Base-by-base conservation (phyloP, 1,284 basidiomycete species). In the Mycena sp. region DNA sequence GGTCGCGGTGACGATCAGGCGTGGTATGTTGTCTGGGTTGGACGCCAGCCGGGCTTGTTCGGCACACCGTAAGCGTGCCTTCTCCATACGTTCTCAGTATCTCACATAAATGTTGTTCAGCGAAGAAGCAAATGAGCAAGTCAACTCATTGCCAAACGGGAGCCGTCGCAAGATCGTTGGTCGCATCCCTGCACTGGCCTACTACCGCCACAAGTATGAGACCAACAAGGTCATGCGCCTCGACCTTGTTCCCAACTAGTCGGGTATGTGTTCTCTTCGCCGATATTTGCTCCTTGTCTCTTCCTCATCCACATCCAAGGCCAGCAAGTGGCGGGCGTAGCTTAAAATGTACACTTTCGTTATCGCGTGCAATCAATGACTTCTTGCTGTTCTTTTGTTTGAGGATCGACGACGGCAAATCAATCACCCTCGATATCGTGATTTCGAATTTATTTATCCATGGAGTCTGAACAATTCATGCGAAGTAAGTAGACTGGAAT, bases 21-120 rank as follows among this genome's bases (percentile, higher is more conserved):
- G 9, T 69, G 67, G 67, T 57, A 69, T 25, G 61, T 57, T 14
- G 61, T 69, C 30, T 48, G 39, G 16, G 11, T 63, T 18, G 61
- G 67, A 9, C 39, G 61, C 52, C 13, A 39, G 11, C 67, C 67
- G 3, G 67, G 67, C n/a, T 39, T 69, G 52, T 63, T 63, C 20
- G 13, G 20, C 37, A 22, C 52, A 13, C 0, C 4, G 61, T 69
- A 22, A 39, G 67, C 48, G 0, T 16, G 10, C 4, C 18, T 50
- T 5, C 10, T 30, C 2, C 20, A 25, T 38, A 10, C 13, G 20
- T 56, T 37, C 59, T n/a, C 30, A 18, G 22, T 25, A 3, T 20
- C 38, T 22, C 14, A 8, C 30, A 30, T 30, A 4, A 30, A n/a
- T 4, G 30, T 30, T 30, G 30, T 30, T 30, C 41, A 59, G 65